Evolutionary conservation across 2,329 filamentous ascomycete species (phyloP).

Genomic region (Zymoseptoria ardabiliae): DNA sequence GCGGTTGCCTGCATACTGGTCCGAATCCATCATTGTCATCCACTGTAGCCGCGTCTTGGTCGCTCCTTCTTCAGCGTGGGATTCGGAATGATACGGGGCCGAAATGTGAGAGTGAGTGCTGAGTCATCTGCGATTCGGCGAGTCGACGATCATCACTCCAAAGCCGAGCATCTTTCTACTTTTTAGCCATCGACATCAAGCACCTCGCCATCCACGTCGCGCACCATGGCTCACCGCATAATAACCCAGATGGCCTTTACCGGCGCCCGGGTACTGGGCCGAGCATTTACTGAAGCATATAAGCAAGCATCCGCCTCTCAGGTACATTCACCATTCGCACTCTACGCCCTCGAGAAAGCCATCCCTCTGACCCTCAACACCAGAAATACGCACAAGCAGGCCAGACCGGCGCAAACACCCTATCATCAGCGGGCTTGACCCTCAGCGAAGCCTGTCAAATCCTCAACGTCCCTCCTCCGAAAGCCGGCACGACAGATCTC

Average conservation of each 20-base stretch:
- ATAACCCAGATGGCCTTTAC: conserved; percentile 89
- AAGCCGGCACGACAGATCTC: conserved; percentile 67
- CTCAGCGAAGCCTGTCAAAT: conserved; percentile 97
- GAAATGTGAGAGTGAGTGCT: background rate
- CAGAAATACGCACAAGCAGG: conserved; percentile 30
- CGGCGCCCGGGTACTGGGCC: conserved; percentile 83
- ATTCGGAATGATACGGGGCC: no score
- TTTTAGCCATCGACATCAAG: background rate
- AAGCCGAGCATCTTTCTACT: background rate
- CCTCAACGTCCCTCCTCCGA: conserved; percentile 85
- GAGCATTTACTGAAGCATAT: conserved; percentile 89
- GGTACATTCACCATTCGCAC: conserved; percentile 9
- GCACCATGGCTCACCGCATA: conserved; percentile 70
- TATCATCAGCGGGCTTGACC: conserved; percentile 66
- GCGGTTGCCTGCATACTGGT: no score
- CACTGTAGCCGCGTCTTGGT: no score
- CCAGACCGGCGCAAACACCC: conserved; percentile 42
- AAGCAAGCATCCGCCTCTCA: conserved; percentile 80
- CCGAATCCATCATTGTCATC: no score
- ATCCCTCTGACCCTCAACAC: conserved; percentile 44
- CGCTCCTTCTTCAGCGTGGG: no score
- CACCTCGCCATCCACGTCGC: conserved; percentile 5
- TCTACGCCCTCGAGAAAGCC: background rate
- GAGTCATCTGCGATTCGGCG: background rate
- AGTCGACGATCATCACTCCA: background rate